phyloP scores from a whole-genome alignment of 2,329 filamentous ascomycete genomes.

The Seiridium unicorne region DNA sequence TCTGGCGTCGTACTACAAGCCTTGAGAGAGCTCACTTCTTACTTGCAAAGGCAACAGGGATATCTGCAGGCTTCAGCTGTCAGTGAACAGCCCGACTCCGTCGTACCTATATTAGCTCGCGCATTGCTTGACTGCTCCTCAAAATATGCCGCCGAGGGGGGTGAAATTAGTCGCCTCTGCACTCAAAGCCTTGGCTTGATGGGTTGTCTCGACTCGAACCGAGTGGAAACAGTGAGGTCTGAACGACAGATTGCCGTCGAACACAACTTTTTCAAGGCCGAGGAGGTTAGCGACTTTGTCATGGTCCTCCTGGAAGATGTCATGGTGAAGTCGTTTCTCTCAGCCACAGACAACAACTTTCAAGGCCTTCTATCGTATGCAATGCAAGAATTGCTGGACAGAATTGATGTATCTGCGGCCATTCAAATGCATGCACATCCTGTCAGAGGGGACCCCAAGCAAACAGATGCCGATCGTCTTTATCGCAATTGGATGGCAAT shows the following conservation, averaged over 20 bases:
- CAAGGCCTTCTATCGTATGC: constrained; percentile 92
- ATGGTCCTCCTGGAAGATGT: constrained; percentile 83
- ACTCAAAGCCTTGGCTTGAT: constrained; percentile 84
- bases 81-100: constrained; percentile 78
- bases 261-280: constrained; percentile 77
- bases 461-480: constrained; percentile 49
- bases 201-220: constrained; percentile 88
- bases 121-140: constrained; percentile 82
- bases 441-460: constrained; percentile 41
- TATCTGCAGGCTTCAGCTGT: constrained; percentile 77
- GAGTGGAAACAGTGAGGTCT: constrained; percentile 76
- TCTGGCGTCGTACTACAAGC: constrained; percentile 81
- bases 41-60: constrained; percentile 70
- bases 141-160: constrained; percentile 69
- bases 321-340: constrained; percentile 87
- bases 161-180: constrained; percentile 69
- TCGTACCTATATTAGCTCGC: constrained; percentile 70
- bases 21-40: constrained; percentile 72
- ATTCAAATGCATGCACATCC: constrained; percentile 36
- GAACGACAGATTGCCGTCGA: constrained; percentile 82
- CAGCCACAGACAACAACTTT: constrained; percentile 79
- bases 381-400: constrained; percentile 86
- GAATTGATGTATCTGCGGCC: constrained; percentile 68
- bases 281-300: constrained; percentile 83
- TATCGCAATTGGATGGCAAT: constrained; percentile 76